Conservation (phyloP, 208 protist species). For the Trichomonas gallinae region DNA sequence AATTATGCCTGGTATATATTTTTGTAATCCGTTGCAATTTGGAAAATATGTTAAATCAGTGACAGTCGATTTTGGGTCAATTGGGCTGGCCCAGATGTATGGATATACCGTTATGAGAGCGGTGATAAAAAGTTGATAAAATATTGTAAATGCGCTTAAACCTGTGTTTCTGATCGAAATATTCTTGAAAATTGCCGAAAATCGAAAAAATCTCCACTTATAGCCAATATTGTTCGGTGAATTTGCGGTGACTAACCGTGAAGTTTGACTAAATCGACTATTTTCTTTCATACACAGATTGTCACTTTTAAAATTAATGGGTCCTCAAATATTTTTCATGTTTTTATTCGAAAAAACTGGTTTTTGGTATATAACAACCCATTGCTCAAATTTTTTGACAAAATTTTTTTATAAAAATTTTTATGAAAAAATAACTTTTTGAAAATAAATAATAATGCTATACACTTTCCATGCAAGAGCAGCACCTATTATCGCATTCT, state of each 20-base stretch:
- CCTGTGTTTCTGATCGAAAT: not conserved
- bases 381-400: no score
- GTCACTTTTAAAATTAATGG: no score
- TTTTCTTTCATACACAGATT: not conserved
- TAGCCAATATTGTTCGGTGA: not conserved
- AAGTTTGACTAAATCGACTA: not conserved
- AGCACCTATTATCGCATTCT: no score
- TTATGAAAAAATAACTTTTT: no score
- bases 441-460: no score
- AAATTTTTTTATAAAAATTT: no score
- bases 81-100: not conserved
- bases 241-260: not conserved
- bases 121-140: not conserved
- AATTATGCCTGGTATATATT: not conserved
- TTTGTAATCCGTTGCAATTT: not conserved
- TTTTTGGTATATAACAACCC: no score
- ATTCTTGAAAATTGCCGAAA: not conserved
- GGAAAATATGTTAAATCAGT: not conserved
- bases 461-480: no score
- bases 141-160: not conserved
- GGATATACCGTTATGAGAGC: not conserved
- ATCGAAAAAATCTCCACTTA: not conserved
- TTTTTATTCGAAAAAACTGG: no score
- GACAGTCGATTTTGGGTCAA: not conserved
- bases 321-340: no score